phyloP scores from a whole-genome alignment of 202 grass and related monocot species.

The Musa balbisiana region DNA sequence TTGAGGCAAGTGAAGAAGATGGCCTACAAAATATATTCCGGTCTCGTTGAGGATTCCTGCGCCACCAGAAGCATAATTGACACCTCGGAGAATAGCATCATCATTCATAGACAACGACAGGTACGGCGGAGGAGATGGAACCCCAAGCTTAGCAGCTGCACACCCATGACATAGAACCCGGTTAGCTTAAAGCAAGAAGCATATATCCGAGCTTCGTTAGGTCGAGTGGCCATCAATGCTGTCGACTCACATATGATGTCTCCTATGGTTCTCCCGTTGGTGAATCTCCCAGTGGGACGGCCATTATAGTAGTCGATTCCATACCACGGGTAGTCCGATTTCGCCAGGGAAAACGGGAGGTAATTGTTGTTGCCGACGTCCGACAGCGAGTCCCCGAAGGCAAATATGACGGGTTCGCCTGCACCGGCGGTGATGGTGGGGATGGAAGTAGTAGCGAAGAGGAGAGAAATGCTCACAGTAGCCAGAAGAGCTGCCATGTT shows the following conservation, averaged over 20 bases:
- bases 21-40: conserved; percentile 78
- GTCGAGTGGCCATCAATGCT: background rate
- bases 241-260: conserved; percentile 9
- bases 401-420: background rate
- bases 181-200: too few relatives aligned
- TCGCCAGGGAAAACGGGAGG: conserved; percentile 1
- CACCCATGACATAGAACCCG: too few relatives aligned
- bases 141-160: conserved; percentile 70
- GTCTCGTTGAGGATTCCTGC: conserved; percentile 93
- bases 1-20: background rate
- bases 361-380: conserved; percentile 14
- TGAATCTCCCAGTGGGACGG: conserved; percentile 4
- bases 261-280: conserved; percentile 15
- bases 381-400: conserved; percentile 4
- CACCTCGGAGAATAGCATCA: conserved; percentile 51
- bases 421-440: background rate
- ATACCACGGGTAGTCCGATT: conserved; percentile 5
- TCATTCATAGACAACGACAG: conserved; percentile 70
- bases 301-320: background rate
- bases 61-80: conserved; percentile 90
- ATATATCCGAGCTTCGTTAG: too few relatives aligned
- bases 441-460: background rate
- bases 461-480: background rate
- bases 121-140: conserved; percentile 54
- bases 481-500: background rate